Conservation (phyloP, 2,329 filamentous ascomycete species). For the Penicillium hesseltinei region DNA sequence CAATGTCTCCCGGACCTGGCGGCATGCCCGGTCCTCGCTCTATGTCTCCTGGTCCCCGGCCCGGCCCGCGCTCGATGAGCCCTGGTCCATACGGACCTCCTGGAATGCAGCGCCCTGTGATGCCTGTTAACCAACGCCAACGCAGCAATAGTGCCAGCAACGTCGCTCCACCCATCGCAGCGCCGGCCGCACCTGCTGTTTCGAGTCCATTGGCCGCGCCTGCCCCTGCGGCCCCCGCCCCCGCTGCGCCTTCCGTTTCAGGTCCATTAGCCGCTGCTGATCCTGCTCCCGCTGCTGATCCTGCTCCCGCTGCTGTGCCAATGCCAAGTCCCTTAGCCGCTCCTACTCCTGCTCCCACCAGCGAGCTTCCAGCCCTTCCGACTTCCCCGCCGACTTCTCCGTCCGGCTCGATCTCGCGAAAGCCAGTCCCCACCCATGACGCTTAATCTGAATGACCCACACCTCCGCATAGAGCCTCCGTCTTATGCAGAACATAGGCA, state of each 20-base stretch:
- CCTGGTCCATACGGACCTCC: constrained; percentile 45
- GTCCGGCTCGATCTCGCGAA: constrained; percentile 48
- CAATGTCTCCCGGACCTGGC: constrained; percentile 35
- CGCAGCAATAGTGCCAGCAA: constrained; percentile 47
- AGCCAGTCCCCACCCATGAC: constrained; percentile 56
- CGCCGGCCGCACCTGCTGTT: constrained; percentile 16
- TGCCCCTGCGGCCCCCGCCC: constrained; percentile 23
- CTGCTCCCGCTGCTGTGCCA: constrained; percentile 9
- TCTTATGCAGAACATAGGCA: constrained; percentile 9
- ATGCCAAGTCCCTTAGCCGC: constrained; percentile 31
- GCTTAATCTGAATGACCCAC: constrained; percentile 16
- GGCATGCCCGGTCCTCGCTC: constrained; percentile 23
- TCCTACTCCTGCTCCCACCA: constrained; percentile 37
- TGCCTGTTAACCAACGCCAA: constrained; percentile 38
- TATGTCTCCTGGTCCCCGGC: constrained; percentile 37
- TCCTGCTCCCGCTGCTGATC: constrained; percentile 3
- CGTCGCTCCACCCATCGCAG: constrained; percentile 23
- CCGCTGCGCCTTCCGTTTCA: constrained; percentile 20
- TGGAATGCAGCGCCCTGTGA: constrained; percentile 42
- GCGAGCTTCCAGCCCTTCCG: constrained; percentile 44
- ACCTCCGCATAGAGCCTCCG: constrained; percentile 2
- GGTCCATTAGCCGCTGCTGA: constrained; percentile 31
- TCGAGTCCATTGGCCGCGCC: constrained; percentile 32
- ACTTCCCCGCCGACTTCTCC: constrained; percentile 34
- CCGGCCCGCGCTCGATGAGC: constrained; percentile 38